A percentile compares a stretch with the other conserved stretches of the same genome.
Evolutionary conservation across 306 rosid species (phyloP).

Genomic region (Gastrolobium villosum): DNA sequence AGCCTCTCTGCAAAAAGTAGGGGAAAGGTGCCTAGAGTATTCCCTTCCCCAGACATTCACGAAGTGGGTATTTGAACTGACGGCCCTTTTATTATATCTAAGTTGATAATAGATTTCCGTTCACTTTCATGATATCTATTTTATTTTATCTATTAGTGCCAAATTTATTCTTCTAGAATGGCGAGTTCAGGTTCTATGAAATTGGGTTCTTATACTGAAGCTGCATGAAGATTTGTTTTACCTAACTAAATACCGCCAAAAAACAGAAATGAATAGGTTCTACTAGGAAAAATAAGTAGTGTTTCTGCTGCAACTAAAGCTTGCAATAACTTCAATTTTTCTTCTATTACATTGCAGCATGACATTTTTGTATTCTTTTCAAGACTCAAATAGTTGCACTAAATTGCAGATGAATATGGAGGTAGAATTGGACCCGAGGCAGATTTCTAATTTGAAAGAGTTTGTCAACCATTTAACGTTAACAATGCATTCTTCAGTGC

Average conservation of each 20-base stretch:
- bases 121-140: neutral
- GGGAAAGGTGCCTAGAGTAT: no score
- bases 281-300: neutral
- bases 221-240: neutral
- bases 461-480: constrained; percentile 79
- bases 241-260: neutral
- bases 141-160: neutral
- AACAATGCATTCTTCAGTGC: constrained; percentile 77
- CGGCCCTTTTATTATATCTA: constrained; percentile 1
- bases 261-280: neutral
- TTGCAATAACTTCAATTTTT: neutral
- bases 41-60: no score
- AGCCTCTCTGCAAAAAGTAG: no score
- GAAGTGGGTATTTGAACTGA: no score
- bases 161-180: neutral
- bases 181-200: neutral
- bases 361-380: constrained; percentile 19
- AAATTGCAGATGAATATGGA: constrained; percentile 87
- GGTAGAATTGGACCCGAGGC: constrained; percentile 60
- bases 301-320: neutral
- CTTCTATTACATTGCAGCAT: constrained; percentile 10
- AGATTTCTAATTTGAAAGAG: constrained; percentile 75
- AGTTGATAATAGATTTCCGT: neutral
- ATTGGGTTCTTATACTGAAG: neutral
- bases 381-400: constrained; percentile 21